Evolutionary conservation across 1,139 yeast genomes (phyloP).

Genomic region (Suhomyces chickasaworum): DNA sequence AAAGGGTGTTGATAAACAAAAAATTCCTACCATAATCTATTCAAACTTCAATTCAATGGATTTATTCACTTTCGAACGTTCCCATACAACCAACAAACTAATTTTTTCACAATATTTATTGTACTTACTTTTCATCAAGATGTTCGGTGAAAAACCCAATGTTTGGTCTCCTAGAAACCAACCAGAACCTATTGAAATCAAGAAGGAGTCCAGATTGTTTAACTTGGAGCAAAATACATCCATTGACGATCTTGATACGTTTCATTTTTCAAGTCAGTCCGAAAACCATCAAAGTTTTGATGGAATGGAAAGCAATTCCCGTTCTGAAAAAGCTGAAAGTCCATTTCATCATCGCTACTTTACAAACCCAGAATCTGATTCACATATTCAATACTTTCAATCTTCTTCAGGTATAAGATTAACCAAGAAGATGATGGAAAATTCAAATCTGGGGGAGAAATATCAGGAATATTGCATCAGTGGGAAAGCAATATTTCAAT

Average conservation of each 20-base stretch:
- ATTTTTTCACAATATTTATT: slow-evolving; percentile 65
- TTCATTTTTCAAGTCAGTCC: background rate
- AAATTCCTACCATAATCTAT: slow-evolving; percentile 48
- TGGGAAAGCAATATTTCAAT: slow-evolving; percentile 80
- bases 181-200: slow-evolving; percentile 25
- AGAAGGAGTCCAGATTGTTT: background rate
- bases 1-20: slow-evolving; percentile 50
- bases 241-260: background rate
- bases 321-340: slow-evolving; percentile 31
- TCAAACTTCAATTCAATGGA: slow-evolving; percentile 72
- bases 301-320: background rate
- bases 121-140: slow-evolving; percentile 60
- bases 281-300: background rate
- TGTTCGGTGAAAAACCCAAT: slow-evolving; percentile 72
- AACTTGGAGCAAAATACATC: background rate
- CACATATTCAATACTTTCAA: slow-evolving; percentile 76
- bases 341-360: slow-evolving; percentile 79
- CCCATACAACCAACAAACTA: slow-evolving; percentile 59
- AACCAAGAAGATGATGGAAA: slow-evolving; percentile 38
- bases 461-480: slow-evolving; percentile 48
- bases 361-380: slow-evolving; percentile 86
- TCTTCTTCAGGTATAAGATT: slow-evolving; percentile 69
- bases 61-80: slow-evolving; percentile 68
- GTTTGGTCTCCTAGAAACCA: slow-evolving; percentile 60
- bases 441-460: slow-evolving; percentile 26